Evolutionary conservation across 352 stramenopile genomes (phyloP).

Genomic region (Phytophthora litchii): DNA sequence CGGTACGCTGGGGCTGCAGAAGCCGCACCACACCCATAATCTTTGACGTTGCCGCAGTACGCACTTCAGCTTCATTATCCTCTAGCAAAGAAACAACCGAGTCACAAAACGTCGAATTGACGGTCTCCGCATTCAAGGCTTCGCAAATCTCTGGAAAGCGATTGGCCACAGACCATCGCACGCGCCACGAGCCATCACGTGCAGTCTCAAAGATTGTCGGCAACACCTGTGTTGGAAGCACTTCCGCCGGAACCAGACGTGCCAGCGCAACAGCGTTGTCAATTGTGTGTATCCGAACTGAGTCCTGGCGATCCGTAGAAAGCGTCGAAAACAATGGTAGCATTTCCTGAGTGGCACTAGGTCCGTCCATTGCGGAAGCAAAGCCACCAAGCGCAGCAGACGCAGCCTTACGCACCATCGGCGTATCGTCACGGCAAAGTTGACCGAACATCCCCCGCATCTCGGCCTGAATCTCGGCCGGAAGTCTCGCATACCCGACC

Average conservation of each 20-base stretch:
- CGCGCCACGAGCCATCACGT: conserved; percentile 97
- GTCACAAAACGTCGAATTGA: conserved; percentile 77
- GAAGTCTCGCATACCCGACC: conserved; percentile 64
- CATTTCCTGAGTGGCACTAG: conserved; percentile 72
- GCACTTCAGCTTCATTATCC: conserved; percentile 97
- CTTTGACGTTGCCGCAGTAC: conserved; percentile 95
- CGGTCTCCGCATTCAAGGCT: conserved; percentile 77
- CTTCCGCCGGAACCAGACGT: conserved; percentile 72
- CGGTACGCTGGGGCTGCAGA: conserved; percentile 67
- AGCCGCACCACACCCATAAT: conserved; percentile 56
- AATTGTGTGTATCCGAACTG: conserved; percentile 96
- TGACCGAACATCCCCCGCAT: conserved; percentile 92
- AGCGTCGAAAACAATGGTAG: conserved; percentile 86
- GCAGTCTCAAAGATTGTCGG: conserved; percentile 92
- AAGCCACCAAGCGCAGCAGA: conserved; percentile 91
- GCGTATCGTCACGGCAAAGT: conserved; percentile 96
- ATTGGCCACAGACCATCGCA: conserved; percentile 97
- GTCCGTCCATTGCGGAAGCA: conserved; percentile 68
- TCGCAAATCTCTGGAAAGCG: conserved; percentile 95
- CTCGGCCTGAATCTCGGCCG: conserved; percentile 71
- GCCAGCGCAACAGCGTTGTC: conserved; percentile 97
- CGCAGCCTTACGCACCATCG: conserved; percentile 96
- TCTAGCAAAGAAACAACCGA: conserved; percentile 95
- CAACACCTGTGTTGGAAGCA: conserved; percentile 85
- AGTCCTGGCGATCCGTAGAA: conserved; percentile 94